Conservation (phyloP, 2,329 filamentous ascomycete genomes). For the Chaetomiaceae sp. region DNA sequence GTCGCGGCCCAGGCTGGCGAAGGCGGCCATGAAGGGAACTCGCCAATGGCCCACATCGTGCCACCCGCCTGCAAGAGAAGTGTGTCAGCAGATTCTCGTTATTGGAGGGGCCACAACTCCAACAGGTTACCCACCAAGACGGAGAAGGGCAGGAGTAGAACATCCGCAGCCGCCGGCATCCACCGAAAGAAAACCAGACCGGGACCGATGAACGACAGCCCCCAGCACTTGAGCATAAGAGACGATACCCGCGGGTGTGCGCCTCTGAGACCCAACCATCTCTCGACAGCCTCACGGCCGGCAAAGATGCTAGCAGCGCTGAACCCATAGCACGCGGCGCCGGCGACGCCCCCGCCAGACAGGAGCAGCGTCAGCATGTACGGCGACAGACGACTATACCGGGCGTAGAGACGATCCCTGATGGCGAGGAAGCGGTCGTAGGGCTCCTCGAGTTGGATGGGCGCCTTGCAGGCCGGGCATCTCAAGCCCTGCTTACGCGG, state of each 20-base stretch:
- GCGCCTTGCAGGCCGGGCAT: conserved; percentile 86
- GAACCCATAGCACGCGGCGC: conserved; percentile 51
- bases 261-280: conserved; percentile 34
- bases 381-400: conserved; percentile 52
- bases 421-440: conserved; percentile 67
- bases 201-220: conserved; percentile 45
- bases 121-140: conserved; percentile 34
- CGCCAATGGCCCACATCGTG: conserved; percentile 40
- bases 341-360: conserved; percentile 46
- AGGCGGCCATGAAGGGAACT: conserved; percentile 50
- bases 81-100: conserved; percentile 6
- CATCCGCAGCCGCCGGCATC: conserved; percentile 40
- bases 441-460: conserved; percentile 71
- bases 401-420: conserved; percentile 54
- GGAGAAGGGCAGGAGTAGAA: conserved; percentile 40
- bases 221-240: conserved; percentile 24
- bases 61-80: conserved; percentile 42
- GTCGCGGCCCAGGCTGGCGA: conserved; percentile 48
- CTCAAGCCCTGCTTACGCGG: conserved; percentile 60
- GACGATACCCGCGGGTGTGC: conserved; percentile 11
- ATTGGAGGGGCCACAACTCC: too few relatives aligned
- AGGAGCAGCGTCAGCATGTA: conserved; percentile 62
- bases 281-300: conserved; percentile 41
- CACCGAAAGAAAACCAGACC: conserved; percentile 42
- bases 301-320: conserved; percentile 49